Base-by-base conservation (phyloP, 768 basidiomycete species). In the Boletus subcaerulescens region DNA sequence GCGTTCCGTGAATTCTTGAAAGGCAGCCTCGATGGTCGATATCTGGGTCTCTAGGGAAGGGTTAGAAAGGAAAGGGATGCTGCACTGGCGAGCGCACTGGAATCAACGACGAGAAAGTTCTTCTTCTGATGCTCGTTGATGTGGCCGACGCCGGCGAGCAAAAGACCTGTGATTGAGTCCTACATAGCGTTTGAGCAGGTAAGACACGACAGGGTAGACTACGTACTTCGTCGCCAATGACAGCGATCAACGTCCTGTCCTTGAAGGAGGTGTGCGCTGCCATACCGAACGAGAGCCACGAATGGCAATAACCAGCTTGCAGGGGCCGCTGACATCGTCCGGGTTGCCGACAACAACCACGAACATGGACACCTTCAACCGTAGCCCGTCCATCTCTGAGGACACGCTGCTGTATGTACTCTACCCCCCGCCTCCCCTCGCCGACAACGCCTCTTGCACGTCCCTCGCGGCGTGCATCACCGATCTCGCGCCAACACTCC, bases 141-240 rank as follows among this genome's bases (percentile, higher is more conserved):
- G 71, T 99, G 90, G 1, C 97, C 97, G 44, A 98, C 83, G 35
- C 97, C 97, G 7, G 97, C 97, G 45, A 99, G 80, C 40, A 99
- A 81, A 15, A 98, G 80, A 40, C 97, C 97, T 0, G 97, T 98
- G 58, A 98, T 91, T 4, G 96, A 93, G 76, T 99, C 97, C 96
- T 99, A 65, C 22, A 51, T 29, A 3, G 4, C 20, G 52, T 48
- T 45, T 64, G 40, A 65, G 60, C 54, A 36, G 17, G 40, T 46
- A 12, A 17, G 13, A 24, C 42, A 53, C 41, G 20, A 48, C 31
- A 24, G 15, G 40, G 40, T 31, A 18, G 17, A 8, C 32, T 22
- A 5, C 76, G 52, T 60, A 95, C 96, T 78, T 99, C 97, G 71
- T 98, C 97, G 39, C 96, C 97, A 62, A 99, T 98, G 68, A 95